These are phyloP conservation scores for Porogramme epimiltina DNA, from an alignment of 1,284 basidiomycete genomes.

Conservation along the genomic window DNA sequence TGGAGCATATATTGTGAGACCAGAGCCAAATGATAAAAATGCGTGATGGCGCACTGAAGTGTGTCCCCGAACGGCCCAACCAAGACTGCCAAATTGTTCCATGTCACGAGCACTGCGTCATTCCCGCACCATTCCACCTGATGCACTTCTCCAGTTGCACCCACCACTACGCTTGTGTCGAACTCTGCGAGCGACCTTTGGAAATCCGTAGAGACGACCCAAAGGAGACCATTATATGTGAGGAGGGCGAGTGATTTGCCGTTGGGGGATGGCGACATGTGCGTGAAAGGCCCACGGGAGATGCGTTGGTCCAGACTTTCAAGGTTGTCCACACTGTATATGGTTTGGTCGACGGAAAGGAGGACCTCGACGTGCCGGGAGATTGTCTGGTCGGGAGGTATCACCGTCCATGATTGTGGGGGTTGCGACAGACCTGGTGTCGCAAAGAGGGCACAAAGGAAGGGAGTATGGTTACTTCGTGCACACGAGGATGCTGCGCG, in stretches of 20 bases:
- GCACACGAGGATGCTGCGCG: neutral
- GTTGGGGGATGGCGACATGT: constrained; percentile 89
- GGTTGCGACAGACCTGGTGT: constrained; percentile 68
- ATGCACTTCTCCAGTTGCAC: constrained; percentile 55
- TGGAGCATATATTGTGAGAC: constrained; percentile 30
- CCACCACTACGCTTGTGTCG: constrained; percentile 56
- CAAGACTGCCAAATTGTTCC: constrained; percentile 79
- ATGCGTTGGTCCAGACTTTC: constrained; percentile 89
- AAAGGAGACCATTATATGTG: constrained; percentile 72
- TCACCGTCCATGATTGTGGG: constrained; percentile 82
- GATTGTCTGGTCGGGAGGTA: constrained; percentile 84
- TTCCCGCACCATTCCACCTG: constrained; percentile 96
- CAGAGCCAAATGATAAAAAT: no score
- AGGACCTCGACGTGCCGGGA: constrained; percentile 88
- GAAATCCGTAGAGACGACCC: constrained; percentile 95
- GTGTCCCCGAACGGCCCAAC: constrained; percentile 93
- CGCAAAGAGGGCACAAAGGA: neutral
- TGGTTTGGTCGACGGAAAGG: constrained; percentile 76
- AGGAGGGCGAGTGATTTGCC: constrained; percentile 91
- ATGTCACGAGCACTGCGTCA: constrained; percentile 89
- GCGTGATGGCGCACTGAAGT: constrained; percentile 68
- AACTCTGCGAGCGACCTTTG: constrained; percentile 88
- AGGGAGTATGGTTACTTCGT: neutral
- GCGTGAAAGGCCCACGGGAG: constrained; percentile 85
- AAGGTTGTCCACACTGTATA: constrained; percentile 83